phyloP scores from a whole-genome alignment of 2,329 filamentous ascomycete genomes.

The Colletotrichum scovillei region DNA sequence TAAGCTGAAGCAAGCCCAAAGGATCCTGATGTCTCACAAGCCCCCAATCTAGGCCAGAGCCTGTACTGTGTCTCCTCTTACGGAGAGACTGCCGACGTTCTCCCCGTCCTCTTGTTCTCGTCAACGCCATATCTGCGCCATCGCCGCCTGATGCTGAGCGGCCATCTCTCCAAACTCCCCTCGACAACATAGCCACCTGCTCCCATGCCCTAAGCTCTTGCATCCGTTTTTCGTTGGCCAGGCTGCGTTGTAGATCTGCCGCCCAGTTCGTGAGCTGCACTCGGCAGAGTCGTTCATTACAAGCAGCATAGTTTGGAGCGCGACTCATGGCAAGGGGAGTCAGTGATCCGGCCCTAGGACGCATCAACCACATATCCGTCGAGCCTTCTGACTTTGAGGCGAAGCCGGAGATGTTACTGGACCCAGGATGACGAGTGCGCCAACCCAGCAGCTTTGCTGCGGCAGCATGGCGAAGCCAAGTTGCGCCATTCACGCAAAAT shows the following conservation, averaged over 20 bases:
- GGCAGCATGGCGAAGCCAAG: conserved; percentile 84
- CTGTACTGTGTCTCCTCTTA: conserved; percentile 38
- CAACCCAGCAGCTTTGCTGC: conserved; percentile 85
- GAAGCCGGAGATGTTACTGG: conserved; percentile 23
- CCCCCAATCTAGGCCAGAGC: conserved; percentile 34
- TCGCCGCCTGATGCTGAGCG: background rate
- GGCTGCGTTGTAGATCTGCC: conserved; percentile 79
- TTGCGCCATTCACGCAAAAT: conserved; percentile 81
- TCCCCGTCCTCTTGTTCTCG: background rate
- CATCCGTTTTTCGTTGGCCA: conserved; percentile 77
- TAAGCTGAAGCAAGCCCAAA: conserved; percentile 78
- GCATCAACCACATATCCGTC: conserved; percentile 56
- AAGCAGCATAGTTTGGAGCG: conserved; percentile 40
- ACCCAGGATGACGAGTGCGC: conserved; percentile 53
- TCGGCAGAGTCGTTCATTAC: conserved; percentile 48
- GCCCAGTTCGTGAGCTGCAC: conserved; percentile 87
- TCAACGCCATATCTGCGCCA: conserved; percentile 13
- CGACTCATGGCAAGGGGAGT: background rate
- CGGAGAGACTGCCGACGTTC: background rate
- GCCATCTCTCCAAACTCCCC: conserved; percentile 65
- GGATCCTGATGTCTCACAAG: conserved; percentile 75
- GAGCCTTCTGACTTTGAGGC: background rate
- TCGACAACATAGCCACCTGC: conserved; percentile 77
- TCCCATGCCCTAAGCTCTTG: conserved; percentile 72
- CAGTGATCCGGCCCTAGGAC: conserved; percentile 40